phyloP scores from a whole-genome alignment of 2,329 filamentous ascomycete genomes.

The Scopulariopsis brevicaulis region DNA sequence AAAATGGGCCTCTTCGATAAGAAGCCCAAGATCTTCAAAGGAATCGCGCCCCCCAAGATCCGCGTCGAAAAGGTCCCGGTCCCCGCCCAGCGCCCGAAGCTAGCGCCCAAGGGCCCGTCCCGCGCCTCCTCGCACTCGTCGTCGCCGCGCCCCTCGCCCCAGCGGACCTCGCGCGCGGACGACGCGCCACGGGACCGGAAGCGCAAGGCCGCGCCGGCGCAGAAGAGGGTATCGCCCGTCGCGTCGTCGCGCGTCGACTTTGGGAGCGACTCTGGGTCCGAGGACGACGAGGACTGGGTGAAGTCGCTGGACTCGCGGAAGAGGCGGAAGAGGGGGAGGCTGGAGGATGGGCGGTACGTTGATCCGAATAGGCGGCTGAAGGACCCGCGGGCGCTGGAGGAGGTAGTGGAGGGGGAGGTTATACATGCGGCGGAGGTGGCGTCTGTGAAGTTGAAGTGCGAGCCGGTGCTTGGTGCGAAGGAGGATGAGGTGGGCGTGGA shows the following conservation, averaged over 20 bases:
- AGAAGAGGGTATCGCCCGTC: slow-evolving; percentile 16
- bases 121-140: slow-evolving; percentile 28
- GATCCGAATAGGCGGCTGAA: slow-evolving; percentile 36
- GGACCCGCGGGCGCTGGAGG: slow-evolving; percentile 31
- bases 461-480: slow-evolving; percentile 34
- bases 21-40: slow-evolving; percentile 3
- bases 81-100: slow-evolving; percentile 24
- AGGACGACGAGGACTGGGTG: slow-evolving; percentile 40
- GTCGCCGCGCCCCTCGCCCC: slow-evolving; percentile 5
- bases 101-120: slow-evolving; percentile 14
- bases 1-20: slow-evolving; percentile 5
- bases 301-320: slow-evolving; percentile 31
- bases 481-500: slow-evolving; percentile 48
- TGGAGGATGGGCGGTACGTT: slow-evolving; percentile 23
- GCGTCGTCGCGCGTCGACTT: slow-evolving; percentile 38
- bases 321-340: slow-evolving; percentile 19
- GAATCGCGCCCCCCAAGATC: slow-evolving; percentile 26
- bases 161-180: background rate
- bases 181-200: slow-evolving; percentile 23
- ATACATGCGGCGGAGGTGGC: slow-evolving; percentile 49
- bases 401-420: slow-evolving; percentile 28
- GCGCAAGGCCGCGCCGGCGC: slow-evolving; percentile 27
- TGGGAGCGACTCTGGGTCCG: slow-evolving; percentile 37
- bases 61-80: slow-evolving; percentile 41
- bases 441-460: slow-evolving; percentile 36